Evolutionary conservation across 805 yeast genomes (phyloP).

Genomic region (Sugiyamaella chiloensis): DNA sequence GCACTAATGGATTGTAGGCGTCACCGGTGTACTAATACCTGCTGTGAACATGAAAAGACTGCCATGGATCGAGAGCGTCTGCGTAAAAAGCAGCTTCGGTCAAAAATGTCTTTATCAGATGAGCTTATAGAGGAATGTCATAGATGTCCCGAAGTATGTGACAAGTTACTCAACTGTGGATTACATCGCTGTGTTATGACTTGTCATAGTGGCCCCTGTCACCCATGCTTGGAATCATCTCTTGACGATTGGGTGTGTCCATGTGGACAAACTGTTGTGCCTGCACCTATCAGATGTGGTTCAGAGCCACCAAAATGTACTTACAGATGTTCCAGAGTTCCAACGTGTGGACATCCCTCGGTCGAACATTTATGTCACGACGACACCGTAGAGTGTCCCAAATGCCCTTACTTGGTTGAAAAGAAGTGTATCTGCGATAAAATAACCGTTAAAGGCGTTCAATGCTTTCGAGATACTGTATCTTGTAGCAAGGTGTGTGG

Average conservation of each 20-base stretch:
- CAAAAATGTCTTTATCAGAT: constrained; percentile 46
- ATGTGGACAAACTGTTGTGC: constrained; percentile 74
- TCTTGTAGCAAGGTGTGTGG: constrained; percentile 71
- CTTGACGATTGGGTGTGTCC: constrained; percentile 74
- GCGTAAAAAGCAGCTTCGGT: constrained; percentile 48
- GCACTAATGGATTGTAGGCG: constrained; percentile 75
- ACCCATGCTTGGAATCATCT: constrained; percentile 77
- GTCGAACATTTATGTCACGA: constrained; percentile 72
- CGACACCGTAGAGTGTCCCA: constrained; percentile 64
- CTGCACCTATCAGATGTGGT: constrained; percentile 87
- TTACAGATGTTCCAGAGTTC: constrained; percentile 56
- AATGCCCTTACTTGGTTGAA: constrained; percentile 55
- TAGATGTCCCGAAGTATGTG: constrained; percentile 67
- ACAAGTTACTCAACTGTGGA: constrained; percentile 59
- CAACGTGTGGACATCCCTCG: constrained; percentile 66
- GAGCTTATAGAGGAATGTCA: constrained; percentile 69
- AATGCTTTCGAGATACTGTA: constrained; percentile 65
- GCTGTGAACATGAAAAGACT: constrained; percentile 65
- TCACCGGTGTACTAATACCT: constrained; percentile 65
- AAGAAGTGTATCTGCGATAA: constrained; percentile 64
- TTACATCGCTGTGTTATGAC: constrained; percentile 64
- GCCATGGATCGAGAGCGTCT: constrained; percentile 55
- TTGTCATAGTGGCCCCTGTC: constrained; percentile 79
- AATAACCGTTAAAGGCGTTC: constrained; percentile 52
- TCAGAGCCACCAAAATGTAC: constrained; percentile 61